Conservation (phyloP, 2,329 filamentous ascomycete genomes). For the Cladosporium oxysporum region DNA sequence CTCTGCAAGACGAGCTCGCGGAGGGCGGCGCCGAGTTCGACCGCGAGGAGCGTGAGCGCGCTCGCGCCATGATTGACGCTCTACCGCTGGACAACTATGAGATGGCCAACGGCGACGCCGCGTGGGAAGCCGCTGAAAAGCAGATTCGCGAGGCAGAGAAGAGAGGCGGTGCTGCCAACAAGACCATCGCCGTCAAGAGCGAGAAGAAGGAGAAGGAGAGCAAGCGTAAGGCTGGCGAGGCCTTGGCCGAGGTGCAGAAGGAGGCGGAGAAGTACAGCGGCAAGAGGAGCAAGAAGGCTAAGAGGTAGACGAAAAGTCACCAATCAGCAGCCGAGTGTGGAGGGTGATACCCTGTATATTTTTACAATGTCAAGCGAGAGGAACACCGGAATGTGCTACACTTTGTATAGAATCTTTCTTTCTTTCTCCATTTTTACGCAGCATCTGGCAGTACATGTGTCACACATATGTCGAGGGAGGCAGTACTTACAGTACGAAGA, state of each 20-base stretch:
- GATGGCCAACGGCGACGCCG: conserved; percentile 49
- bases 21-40: conserved; percentile 76
- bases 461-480: background rate
- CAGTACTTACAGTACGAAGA: background rate
- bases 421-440: too few species aligned
- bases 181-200: conserved; percentile 69
- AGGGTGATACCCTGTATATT: background rate
- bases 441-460: too few species aligned
- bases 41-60: conserved; percentile 71
- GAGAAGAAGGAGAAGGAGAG: conserved; percentile 29
- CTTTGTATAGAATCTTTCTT: too few species aligned
- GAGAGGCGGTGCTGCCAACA: conserved; percentile 49
- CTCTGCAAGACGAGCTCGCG: conserved; percentile 78
- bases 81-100: conserved; percentile 83
- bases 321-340: background rate
- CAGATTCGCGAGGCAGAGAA: conserved; percentile 60
- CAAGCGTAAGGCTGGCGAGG: conserved; percentile 41
- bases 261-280: conserved; percentile 34
- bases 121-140: conserved; percentile 69
- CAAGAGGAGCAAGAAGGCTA: conserved; percentile 36
- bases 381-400: too few species aligned
- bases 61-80: conserved; percentile 85
- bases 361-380: background rate
- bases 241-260: conserved; percentile 38
- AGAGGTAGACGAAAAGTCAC: conserved; percentile 19